Base-by-base conservation (phyloP, 2,329 filamentous ascomycete genomes). In the Cladosporium sp. region DNA sequence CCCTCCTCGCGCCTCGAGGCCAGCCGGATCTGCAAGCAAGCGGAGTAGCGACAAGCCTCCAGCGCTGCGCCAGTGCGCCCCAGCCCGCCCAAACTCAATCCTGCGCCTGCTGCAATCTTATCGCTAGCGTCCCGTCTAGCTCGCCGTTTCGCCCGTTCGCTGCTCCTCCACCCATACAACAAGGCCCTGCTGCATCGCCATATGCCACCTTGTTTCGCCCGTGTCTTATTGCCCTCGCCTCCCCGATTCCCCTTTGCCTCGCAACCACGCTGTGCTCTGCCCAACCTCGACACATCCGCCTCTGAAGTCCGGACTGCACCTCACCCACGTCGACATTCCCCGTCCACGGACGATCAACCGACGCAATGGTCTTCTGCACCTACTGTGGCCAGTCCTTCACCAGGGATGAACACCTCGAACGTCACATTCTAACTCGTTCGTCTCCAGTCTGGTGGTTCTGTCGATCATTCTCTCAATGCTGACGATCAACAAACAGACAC, bases 351-450 rank as follows among this genome's bases (percentile, higher is more conserved):
- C 52, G 52, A 44, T 49, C 51, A 40, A 52, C 57, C 58, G 56
- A 55, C 62, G 75, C 61, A 48, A 80, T 80, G 78, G 77, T 80
- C 28, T 80, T 78, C 67, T 80, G 78, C 67, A 80, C 78, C 55
- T 80, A 80, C 61, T 80, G 78, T 64, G 78, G 78, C 28, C 76
- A 80, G 71, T 78, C 76, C 44, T 80, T 80, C 62, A 80, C 78
- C 42, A 70, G 78, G 64, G 78, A 80, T 63, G 78, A 80, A 62
- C 78, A 80, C 67, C 74, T 80, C 57, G 78, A 79, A 66, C 70
- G 78, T 60, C 78, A 80, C 60, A 80, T 80, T 57, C 72, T 80
- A 13, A 80, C 78, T 58, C 78, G 78, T 80, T 72, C 60, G 76
- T 72, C 28, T 20, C 50, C 24, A 40, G 9, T 17, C 22, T 42